These are phyloP conservation scores for Suhomyces guaymorum DNA, from an alignment of 1,139 yeast species.

Conservation along the genomic window DNA sequence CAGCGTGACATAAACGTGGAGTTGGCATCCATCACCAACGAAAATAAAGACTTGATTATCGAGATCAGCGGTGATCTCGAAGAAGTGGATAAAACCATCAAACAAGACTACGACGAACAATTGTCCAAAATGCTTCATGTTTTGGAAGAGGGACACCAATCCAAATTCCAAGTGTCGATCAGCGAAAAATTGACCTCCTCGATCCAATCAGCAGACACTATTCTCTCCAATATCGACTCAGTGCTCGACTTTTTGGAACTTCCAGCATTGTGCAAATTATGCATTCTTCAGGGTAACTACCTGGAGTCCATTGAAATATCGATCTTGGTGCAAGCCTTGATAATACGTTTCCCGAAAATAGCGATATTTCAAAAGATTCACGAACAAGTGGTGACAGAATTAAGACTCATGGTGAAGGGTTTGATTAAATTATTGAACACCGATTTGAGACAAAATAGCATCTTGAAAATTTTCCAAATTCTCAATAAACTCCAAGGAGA, in stretches of 20 bases:
- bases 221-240: constrained; percentile 67
- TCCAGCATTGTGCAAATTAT: constrained; percentile 79
- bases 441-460: constrained; percentile 72
- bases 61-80: constrained; percentile 38
- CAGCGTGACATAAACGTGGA: constrained; percentile 33
- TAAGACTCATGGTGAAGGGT: constrained; percentile 64
- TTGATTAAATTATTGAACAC: constrained; percentile 70
- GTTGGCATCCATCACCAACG: constrained; percentile 37
- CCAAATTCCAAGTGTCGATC: constrained; percentile 17
- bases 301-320: constrained; percentile 85
- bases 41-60: constrained; percentile 42
- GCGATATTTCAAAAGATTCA: constrained; percentile 57
- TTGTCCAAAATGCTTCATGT: constrained; percentile 22
- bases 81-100: constrained; percentile 25
- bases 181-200: constrained; percentile 27
- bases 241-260: constrained; percentile 78
- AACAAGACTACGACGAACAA: constrained; percentile 24
- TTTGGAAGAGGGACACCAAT: constrained; percentile 2
- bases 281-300: constrained; percentile 83
- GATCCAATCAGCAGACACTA: constrained; percentile 30
- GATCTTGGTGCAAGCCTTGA: constrained; percentile 65
- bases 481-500: constrained; percentile 52
- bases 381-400: constrained; percentile 55
- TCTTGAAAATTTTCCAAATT: constrained; percentile 77
- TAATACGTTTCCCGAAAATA: constrained; percentile 67